Base-by-base conservation (phyloP, 192 early-diverging fungal genomes). In the Podochytrium sp. region DNA sequence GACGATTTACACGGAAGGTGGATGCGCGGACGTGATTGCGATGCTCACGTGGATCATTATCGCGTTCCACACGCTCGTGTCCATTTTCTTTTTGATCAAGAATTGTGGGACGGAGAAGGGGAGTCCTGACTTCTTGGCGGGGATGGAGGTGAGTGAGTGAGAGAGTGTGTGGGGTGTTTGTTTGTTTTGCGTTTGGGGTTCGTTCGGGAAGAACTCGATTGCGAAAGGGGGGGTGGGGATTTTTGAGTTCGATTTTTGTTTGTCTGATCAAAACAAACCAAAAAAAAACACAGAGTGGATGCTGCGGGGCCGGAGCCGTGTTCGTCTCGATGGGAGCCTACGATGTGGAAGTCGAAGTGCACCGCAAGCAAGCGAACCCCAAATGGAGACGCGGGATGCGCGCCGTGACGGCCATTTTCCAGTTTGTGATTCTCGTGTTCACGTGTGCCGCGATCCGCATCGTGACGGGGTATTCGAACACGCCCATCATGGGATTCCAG, bases 281-380 rank as follows among this genome's bases (percentile, higher is more conserved):
- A n/a, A n/a, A n/a, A n/a, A n/a, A n/a, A n/a, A n/a, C n/a, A 1
- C 10, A 69, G 66, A 69, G 76, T 73, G 81, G 81, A 30, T 85
- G 81, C 73, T 85, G 84, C 67, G 84, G 84, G 2, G 71, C 73
- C 23, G 75, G 76, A 14, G 84, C 84, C 18, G 79, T 85, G 29
- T 42, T 83, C 3, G 39, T 85, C 10, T 66, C 75, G n/a, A n/a
- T 82, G 32, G 79, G 76, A 7, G 61, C 81, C 0, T 71, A 72
- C 41, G 84, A 85, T 64, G 71, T 37, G 16, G 78, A 81, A 38
- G 78, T 81, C 27, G 76, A 78, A n/a, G 51, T 39, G 4, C 55
- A 73, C 5, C 34, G 63, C 3, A 76, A 77, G 25, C 49, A 59
- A 7, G 51, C 51, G 7, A 59, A 50, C 42, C 65, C 73, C 23